Conservation (phyloP, 2,329 filamentous ascomycete species). For the Alternaria gaisen region DNA sequence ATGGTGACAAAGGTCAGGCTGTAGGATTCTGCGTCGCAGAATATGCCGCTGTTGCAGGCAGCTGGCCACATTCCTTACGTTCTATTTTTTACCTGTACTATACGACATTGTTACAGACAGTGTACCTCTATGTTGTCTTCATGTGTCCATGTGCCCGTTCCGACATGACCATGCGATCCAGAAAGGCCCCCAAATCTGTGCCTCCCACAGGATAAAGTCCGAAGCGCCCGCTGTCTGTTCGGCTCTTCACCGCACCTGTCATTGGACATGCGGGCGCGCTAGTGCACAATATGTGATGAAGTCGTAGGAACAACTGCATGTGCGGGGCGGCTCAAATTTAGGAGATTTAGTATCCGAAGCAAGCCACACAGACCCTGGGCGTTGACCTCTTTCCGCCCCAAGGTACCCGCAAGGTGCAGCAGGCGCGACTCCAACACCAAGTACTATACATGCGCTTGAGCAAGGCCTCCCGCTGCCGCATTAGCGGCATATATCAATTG, state of each 20-base stretch:
- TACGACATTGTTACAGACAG: no score
- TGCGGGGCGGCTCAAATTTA: not conserved
- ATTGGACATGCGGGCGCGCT: not conserved
- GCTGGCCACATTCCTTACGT: no score
- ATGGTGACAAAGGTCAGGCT: no score
- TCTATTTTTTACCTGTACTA: no score
- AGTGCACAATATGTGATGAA: not conserved
- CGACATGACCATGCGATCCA: no score
- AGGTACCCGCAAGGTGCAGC: constrained; percentile 2
- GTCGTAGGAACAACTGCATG: not conserved
- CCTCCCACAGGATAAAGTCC: not conserved
- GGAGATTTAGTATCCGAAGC: not conserved
- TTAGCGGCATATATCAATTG: not conserved
- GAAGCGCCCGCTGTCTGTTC: not conserved
- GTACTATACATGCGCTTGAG: not conserved
- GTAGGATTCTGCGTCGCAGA: no score
- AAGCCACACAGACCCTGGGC: constrained; percentile 1
- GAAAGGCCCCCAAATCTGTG: not conserved
- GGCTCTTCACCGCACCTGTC: not conserved
- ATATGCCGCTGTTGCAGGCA: no score
- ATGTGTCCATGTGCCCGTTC: no score
- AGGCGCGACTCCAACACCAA: not conserved
- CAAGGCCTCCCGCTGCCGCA: not conserved
- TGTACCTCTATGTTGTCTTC: no score
- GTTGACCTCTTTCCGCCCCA: not conserved